These are phyloP conservation scores for Colletotrichum endophyticum DNA, from an alignment of 2,329 filamentous ascomycete species.

Conservation along the genomic window DNA sequence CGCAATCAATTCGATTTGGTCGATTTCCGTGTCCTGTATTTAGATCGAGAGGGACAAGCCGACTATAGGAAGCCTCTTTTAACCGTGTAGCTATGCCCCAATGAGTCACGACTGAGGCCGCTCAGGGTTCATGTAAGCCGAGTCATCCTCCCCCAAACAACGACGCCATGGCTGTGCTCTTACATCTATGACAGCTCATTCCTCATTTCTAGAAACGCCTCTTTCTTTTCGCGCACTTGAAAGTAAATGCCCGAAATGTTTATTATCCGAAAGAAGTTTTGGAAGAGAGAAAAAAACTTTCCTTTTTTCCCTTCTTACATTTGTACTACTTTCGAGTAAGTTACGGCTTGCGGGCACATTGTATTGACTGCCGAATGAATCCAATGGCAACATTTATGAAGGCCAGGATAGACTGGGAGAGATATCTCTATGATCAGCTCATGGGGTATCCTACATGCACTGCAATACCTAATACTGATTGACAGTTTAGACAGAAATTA, in stretches of 20 bases:
- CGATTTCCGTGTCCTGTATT: rapidly evolving
- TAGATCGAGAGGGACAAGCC: rapidly evolving
- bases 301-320: no score
- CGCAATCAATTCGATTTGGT: neutral
- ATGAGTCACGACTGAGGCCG: neutral
- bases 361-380: neutral
- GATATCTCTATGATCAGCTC: rapidly evolving
- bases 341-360: rapidly evolving
- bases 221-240: neutral
- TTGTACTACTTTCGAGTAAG: no score
- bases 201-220: neutral
- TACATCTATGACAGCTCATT: neutral
- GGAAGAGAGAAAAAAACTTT: no score
- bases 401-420: neutral
- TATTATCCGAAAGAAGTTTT: no score
- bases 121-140: neutral
- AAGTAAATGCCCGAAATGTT: rapidly evolving
- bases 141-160: neutral
- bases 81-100: neutral
- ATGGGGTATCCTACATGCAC: no score
- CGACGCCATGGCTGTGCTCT: neutral
- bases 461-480: neutral
- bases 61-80: neutral
- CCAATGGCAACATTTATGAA: rapidly evolving
- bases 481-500: no score